Percentiles rank a stretch among this genome's conserved stretches.
Conservation (phyloP, 371 early-diverging fungal species). For the Rhizopus sp. region DNA sequence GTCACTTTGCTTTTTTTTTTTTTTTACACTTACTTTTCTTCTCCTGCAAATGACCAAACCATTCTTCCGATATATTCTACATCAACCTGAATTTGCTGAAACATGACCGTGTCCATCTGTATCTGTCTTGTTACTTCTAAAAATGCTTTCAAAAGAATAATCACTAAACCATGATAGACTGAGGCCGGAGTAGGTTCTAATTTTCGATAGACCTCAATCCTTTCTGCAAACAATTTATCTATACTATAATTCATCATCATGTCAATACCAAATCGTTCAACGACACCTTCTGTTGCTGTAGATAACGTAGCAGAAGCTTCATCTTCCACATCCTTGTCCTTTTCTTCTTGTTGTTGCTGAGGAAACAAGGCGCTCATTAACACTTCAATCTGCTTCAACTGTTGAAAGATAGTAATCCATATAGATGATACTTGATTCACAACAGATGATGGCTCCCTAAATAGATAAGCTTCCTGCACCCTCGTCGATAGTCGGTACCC, state of each 20-base stretch:
- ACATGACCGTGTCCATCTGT: conserved; percentile 45
- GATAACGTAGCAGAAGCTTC: conserved; percentile 16
- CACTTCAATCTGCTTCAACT: conserved; percentile 28
- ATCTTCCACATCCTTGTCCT: not conserved
- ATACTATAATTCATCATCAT: conserved; percentile 58
- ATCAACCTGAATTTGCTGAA: conserved; percentile 66
- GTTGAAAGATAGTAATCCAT: conserved; percentile 21
- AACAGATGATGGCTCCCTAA: not conserved
- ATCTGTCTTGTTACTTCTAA: conserved; percentile 55
- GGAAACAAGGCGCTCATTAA: conserved; percentile 30
- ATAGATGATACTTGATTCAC: conserved; percentile 25
- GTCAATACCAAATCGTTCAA: not conserved
- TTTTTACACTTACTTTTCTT: conserved; percentile 40
- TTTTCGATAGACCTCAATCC: conserved; percentile 61
- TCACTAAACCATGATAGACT: conserved; percentile 52
- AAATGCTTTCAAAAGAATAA: conserved; percentile 64
- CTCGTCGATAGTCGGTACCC: conserved; percentile 26
- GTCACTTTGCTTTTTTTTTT: not conserved
- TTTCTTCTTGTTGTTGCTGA: conserved; percentile 2
- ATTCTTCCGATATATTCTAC: conserved; percentile 54
- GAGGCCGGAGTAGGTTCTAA: conserved; percentile 59
- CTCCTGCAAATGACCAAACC: conserved; percentile 43
- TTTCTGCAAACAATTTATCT: conserved; percentile 71
- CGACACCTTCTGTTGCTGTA: conserved; percentile 11
- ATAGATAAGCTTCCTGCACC: conserved; percentile 30